Base-by-base conservation (phyloP, 306 rosid genomes). In the Styphnolobium japonicum region DNA sequence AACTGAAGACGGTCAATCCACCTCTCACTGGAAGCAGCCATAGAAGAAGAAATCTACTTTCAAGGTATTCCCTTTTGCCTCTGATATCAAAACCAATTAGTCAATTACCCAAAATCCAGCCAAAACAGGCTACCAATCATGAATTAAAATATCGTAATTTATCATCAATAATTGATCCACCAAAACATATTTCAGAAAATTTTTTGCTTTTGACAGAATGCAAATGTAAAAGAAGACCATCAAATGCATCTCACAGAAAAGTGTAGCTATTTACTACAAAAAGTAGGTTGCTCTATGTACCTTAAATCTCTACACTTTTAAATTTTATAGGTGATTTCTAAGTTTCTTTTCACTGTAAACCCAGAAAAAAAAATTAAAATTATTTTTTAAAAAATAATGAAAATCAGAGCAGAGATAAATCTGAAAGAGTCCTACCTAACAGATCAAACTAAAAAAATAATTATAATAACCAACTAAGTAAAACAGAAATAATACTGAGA, bases 1-100 rank as follows among this genome's bases (percentile, higher is more conserved):
- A 61, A 87, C 27, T 81, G 94, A 48, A 93, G 89, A 14, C 97
- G 83, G 71, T 91, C 97, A 16, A 83, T 86, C 98, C 98, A 93
- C 71, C 93, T 88, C 76, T 89, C 98, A 36, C 67, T 76, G 29
- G 90, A 22, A 81, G 52, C 85, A 64, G 92, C 93, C 97, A 91
- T 91, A 0, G 88, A 82, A 25, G 78, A 69, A 69, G 80, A 69
- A 77, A 75, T 80, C 80, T 49, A 78, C 77, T 80, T 46, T 31
- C 21, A 39, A 72, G 45, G 4, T 39, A 73, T 69, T 68, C 62
- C 80, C 39, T 62, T 56, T 39, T 12, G 31, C 71, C 55, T 57
- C 84, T 60, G 74, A 80, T 21, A 78, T 52, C 18, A 72, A 82
- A 63, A 72, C 43, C 40, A 66, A 45, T 42, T 76, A 66, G 43